These are phyloP conservation scores for Tillandsia fasciculata DNA, from an alignment of 176 grass and related monocot species.

Conservation along the genomic window DNA sequence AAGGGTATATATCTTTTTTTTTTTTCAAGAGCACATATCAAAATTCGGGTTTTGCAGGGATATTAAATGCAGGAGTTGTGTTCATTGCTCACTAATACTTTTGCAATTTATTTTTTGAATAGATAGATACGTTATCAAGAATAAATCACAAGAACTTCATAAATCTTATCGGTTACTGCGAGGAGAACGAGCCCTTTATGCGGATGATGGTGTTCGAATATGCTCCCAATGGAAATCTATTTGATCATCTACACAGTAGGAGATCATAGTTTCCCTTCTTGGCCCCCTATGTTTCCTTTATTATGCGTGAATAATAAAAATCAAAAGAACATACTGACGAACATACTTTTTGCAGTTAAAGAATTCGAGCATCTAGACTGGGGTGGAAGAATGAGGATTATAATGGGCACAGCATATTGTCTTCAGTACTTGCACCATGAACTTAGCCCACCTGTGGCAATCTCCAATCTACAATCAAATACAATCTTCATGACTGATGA, in stretches of 20 bases:
- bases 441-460: slow-evolving; percentile 47
- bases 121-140: slow-evolving; percentile 77
- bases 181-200: slow-evolving; percentile 81
- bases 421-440: slow-evolving; percentile 90
- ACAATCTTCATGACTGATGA: slow-evolving; percentile 69
- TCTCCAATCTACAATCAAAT: slow-evolving; percentile 41
- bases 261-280: slow-evolving; percentile 14
- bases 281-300: slow-evolving; percentile 1
- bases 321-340: slow-evolving; percentile 10
- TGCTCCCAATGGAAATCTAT: slow-evolving; percentile 74
- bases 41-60: too few species aligned
- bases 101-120: slow-evolving; percentile 27
- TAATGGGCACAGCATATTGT: slow-evolving; percentile 80
- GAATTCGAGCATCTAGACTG: slow-evolving; percentile 78
- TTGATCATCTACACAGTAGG: slow-evolving; percentile 83
- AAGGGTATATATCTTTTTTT: too few species aligned
- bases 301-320: background rate
- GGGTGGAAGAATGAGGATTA: slow-evolving; percentile 83
- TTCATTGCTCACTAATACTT: background rate
- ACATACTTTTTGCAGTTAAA: slow-evolving; percentile 52
- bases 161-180: slow-evolving; percentile 76
- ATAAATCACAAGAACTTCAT: slow-evolving; percentile 93
- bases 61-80: too few species aligned
- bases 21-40: too few species aligned
- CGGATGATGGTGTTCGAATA: slow-evolving; percentile 96